These are phyloP conservation scores for Pythium chondricola DNA, from an alignment of 352 stramenopile genomes.

Conservation along the genomic window DNA sequence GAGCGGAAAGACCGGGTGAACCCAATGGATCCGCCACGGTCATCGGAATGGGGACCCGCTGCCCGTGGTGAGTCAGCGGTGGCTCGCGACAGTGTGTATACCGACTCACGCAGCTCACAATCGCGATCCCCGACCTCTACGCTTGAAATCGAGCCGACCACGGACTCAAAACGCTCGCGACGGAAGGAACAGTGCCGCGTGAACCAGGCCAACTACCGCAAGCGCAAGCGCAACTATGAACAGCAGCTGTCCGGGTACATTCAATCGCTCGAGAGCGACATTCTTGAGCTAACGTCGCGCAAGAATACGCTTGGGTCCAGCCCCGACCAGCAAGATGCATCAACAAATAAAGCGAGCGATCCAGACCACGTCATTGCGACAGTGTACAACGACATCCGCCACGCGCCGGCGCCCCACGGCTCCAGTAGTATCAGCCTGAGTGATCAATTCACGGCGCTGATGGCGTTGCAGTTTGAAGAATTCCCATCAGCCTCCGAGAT, in stretches of 20 bases:
- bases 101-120: too few species aligned
- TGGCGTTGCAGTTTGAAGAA: constrained; percentile 25
- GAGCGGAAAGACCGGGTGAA: too few species aligned
- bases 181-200: constrained; percentile 58
- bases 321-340: not conserved
- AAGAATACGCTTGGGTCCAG: not conserved
- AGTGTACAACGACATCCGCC: constrained; percentile 7
- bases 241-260: constrained; percentile 27
- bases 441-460: constrained; percentile 1
- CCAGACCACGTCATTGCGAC: not conserved
- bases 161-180: constrained; percentile 24
- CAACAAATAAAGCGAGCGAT: not conserved
- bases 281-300: constrained; percentile 21
- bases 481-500: constrained; percentile 38
- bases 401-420: not conserved
- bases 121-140: too few species aligned
- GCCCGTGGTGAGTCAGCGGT: too few species aligned
- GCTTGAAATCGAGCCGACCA: not conserved
- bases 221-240: constrained; percentile 46
- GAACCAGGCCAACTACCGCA: constrained; percentile 58
- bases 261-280: constrained; percentile 29
- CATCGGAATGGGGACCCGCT: too few species aligned
- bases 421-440: too few species aligned
- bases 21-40: too few species aligned
- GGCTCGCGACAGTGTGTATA: too few species aligned